Evolutionary conservation across 176 grass and related monocot species (phyloP).

Genomic region (Carex myosuroides): DNA sequence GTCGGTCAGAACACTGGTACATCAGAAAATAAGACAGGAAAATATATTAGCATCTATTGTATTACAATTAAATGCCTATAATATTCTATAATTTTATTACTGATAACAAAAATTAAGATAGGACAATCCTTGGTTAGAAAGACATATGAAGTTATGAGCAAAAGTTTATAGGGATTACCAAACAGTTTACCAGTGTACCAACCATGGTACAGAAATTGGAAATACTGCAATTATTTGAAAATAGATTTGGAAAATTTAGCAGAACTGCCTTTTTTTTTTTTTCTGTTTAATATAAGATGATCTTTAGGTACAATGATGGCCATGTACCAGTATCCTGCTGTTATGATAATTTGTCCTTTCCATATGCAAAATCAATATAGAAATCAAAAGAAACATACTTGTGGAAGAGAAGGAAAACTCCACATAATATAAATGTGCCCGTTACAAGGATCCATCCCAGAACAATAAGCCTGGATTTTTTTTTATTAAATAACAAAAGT

Average conservation of each 20-base stretch:
- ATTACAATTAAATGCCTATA: neutral
- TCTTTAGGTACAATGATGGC: neutral
- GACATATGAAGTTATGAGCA: neutral
- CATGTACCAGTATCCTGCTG: neutral
- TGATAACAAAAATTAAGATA: neutral
- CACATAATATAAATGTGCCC: slow-evolving; percentile 46
- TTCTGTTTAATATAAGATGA: neutral
- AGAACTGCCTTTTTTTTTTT: neutral
- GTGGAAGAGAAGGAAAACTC: slow-evolving; percentile 62
- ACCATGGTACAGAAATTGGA: neutral
- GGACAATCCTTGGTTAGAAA: neutral
- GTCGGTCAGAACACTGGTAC: slow-evolving; percentile 63
- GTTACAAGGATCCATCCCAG: slow-evolving; percentile 66
- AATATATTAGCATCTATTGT: neutral
- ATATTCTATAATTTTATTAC: neutral
- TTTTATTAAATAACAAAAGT: neutral
- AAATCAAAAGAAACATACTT: slow-evolving; percentile 45
- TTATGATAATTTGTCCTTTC: neutral
- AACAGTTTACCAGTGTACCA: neutral
- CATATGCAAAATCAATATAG: neutral
- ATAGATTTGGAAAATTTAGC: neutral
- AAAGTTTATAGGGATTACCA: neutral
- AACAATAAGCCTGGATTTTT: slow-evolving; percentile 48
- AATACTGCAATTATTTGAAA: neutral
- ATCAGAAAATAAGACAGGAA: neutral